Base-by-base conservation (phyloP, 2,329 filamentous ascomycete species). In the Emericellopsis atlantica region DNA sequence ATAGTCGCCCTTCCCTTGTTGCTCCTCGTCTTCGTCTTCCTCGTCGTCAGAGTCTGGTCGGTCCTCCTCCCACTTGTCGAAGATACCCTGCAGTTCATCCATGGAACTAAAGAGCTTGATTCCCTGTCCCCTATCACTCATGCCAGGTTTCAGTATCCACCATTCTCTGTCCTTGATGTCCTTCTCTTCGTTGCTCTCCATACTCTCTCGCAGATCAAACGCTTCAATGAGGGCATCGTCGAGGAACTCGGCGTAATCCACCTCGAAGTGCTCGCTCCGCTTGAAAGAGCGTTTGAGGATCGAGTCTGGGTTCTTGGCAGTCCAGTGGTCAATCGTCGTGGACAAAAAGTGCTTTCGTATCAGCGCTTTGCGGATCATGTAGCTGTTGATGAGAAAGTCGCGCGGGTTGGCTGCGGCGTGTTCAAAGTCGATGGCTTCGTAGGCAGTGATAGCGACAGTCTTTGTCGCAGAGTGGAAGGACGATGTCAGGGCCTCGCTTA, bases 71-170 rank as follows among this genome's bases (percentile, higher is more conserved):
- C 92, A 98, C 43, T 76, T 81, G 49, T 95, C 87, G 54, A 96
- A 98, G 41, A 98, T 92, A 12, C 57, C 71, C 45, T 83, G 81
- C n/a, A 98, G 65, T 54, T 94, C 81, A 42, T 81, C 79, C 66
- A 92, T 84, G 3, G 79, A 86, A 51, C 78, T 84, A 59, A 98
- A 98, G 1, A 98, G 66, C 32, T 86, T 68, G 43, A 98, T 95
- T 1, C 92, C 92, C 57, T 95, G 89, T 0, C 90, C 92, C 21
- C 90, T 76, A 56, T 98, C 92, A 58, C 87, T 95, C 92, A 98
- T 96, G 8, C 90, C 84, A 0, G 92, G 90, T 62, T 98, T 98
- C 44, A 98, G 61, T 49, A 98, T 96, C 92, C 92, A 98, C 90
- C 90, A 98, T 56, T 93, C 79, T 44, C 73, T 71, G 34, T 72